Evolutionary conservation across 2,329 filamentous ascomycete genomes (phyloP).

Genomic region (Trichoderma semiorbis): DNA sequence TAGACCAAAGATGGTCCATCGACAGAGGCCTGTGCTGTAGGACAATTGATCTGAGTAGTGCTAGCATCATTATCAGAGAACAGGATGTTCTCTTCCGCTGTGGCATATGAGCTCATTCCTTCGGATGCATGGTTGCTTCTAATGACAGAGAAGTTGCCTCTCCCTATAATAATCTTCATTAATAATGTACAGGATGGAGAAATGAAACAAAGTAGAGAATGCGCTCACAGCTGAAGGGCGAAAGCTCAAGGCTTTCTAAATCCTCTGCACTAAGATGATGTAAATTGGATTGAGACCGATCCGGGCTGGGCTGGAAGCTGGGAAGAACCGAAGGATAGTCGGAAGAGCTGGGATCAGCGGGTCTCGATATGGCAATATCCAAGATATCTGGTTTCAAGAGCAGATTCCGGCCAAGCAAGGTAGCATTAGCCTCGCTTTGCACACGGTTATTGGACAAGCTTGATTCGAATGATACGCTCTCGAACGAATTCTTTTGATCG

Average conservation of each 20-base stretch:
- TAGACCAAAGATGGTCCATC: slow-evolving; percentile 14
- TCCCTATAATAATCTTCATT: slow-evolving; percentile 21
- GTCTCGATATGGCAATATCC: not conserved
- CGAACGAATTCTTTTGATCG: not conserved
- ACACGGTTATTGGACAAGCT: not conserved
- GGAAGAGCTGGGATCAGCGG: slow-evolving; percentile 28
- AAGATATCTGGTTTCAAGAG: not conserved
- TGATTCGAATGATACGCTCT: slow-evolving; percentile 3
- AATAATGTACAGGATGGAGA: not conserved
- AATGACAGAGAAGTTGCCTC: slow-evolving; percentile 22
- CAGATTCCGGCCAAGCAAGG: not conserved
- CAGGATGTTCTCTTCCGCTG: slow-evolving; percentile 22
- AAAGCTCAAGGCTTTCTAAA: slow-evolving; percentile 34
- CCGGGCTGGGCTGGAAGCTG: slow-evolving; percentile 34
- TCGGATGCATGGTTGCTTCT: slow-evolving; percentile 23
- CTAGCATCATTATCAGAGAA: slow-evolving; percentile 7
- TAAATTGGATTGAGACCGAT: slow-evolving; percentile 26
- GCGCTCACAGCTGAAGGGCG: slow-evolving; percentile 34
- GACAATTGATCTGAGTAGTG: not conserved
- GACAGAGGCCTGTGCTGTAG: slow-evolving; percentile 16
- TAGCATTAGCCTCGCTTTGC: not conserved
- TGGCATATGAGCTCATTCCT: slow-evolving; percentile 27
- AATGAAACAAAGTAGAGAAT: too few species aligned
- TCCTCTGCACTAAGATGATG: slow-evolving; percentile 32
- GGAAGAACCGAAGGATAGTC: slow-evolving; percentile 34